Base-by-base conservation (phyloP, 2,329 filamentous ascomycete species). In the Fusarium armeniacum region DNA sequence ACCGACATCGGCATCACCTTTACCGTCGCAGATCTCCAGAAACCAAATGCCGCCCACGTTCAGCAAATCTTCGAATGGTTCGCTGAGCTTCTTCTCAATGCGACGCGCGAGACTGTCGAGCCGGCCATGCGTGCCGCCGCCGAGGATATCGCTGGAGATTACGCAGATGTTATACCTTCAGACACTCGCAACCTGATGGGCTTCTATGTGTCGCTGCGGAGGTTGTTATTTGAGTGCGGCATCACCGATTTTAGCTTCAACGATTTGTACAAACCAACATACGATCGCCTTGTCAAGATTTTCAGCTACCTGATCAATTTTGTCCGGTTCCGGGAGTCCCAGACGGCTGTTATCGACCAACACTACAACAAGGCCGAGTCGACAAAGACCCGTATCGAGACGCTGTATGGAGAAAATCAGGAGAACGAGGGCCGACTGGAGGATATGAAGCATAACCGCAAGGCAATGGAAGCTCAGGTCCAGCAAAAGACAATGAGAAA, bases 301-400 rank as follows among this genome's bases (percentile, higher is more conserved):
- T 96, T 99, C 79, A 97, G 93, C 70, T 98, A 98, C 81, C 88
- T 98, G 69, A 99, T 99, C 84, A 99, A 99, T 82, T 99, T 99
- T 81, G 94, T 98, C 72, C 90, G 96, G 55, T 99, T 98, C 82
- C 92, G 96, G 74, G 94, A 98, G 82, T 94, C 91, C 67, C 95
- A 98, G 80, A 97, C 94, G 2, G 84, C 85, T 40, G 89, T 96
- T 32, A 97, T 98, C 69, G 94, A 98, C 78, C 89, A 97, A 78
- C 92, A 98, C 81, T 96, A 96, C 83, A 96, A 97, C 83, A 94
- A 93, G 75, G 89, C 92, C 15, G 93, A 98, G 80, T 89, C 88
- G 62, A 94, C 92, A 3, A 98, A 97, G 81, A 85, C 90, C 54
- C 89, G 92, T 66, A 98, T 98, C 75, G 95, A 98, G 81, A 87